A percentile compares a stretch with the other conserved stretches of the same genome.
These are phyloP conservation scores for Polygonum aviculare DNA, from an alignment of 148 eudicot genomes.

Conservation along the genomic window DNA sequence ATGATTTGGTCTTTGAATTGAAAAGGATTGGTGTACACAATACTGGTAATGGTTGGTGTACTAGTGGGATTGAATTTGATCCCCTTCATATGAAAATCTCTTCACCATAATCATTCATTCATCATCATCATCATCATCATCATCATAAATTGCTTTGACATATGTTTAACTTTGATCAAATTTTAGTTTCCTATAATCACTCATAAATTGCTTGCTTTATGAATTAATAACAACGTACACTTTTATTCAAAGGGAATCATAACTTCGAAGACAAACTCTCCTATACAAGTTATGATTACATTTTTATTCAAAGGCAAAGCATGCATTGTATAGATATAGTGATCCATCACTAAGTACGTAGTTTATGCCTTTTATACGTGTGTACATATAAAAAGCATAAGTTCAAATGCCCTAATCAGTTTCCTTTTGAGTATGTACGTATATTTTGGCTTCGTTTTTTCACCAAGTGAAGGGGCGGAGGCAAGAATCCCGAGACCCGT, in stretches of 20 bases:
- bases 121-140: conserved; percentile 2
- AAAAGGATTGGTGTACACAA: neutral
- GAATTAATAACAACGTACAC: neutral
- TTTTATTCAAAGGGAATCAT: neutral
- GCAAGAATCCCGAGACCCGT: neutral
- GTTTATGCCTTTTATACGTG: neutral
- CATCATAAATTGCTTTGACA: neutral
- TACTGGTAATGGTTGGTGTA: neutral
- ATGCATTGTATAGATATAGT: neutral
- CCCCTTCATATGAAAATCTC: conserved; percentile 5
- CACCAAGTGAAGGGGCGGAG: too few species aligned
- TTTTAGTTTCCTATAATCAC: neutral
- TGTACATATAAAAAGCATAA: conserved; percentile 1
- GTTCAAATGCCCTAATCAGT: neutral
- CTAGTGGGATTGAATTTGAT: conserved; percentile 8
- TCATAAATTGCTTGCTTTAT: neutral
- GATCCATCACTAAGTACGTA: too few species aligned
- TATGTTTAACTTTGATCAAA: neutral
- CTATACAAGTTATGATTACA: neutral
- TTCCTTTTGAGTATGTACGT: neutral
- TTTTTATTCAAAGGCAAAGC: neutral
- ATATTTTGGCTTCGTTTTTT: too few species aligned
- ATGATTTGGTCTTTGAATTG: conserved; percentile 3
- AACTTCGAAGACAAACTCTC: neutral
- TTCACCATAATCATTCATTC: neutral